These are phyloP conservation scores for Plicaturopsis crispa DNA, from an alignment of 768 basidiomycete genomes.

Conservation along the genomic window DNA sequence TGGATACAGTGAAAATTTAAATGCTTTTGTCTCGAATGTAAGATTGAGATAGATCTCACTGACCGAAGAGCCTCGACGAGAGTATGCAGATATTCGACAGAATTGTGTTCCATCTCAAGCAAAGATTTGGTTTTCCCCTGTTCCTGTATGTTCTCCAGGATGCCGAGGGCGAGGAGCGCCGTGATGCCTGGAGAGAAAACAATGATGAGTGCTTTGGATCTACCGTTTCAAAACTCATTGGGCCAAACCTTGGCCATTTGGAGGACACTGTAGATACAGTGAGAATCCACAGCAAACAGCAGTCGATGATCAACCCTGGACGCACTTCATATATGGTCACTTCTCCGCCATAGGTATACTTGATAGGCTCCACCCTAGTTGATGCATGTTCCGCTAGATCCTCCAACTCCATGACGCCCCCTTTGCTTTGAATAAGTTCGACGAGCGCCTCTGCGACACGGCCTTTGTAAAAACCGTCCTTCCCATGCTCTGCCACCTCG, in stretches of 20 bases:
- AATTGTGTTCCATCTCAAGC: slow-evolving; percentile 83
- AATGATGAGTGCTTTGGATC: neutral
- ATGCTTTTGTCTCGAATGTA: neutral
- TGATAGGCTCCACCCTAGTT: slow-evolving; percentile 82
- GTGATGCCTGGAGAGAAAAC: slow-evolving; percentile 54
- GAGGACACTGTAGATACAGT: slow-evolving; percentile 67
- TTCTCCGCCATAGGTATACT: slow-evolving; percentile 78
- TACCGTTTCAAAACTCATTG: neutral
- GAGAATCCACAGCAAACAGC: neutral
- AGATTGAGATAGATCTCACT: slow-evolving; percentile 12
- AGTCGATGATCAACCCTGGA: neutral
- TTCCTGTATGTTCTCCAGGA: slow-evolving; percentile 80
- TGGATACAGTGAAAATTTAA: slow-evolving; percentile 15
- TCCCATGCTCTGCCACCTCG: slow-evolving; percentile 71
- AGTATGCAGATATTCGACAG: slow-evolving; percentile 79
- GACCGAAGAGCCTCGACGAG: slow-evolving; percentile 82
- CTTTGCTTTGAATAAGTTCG: slow-evolving; percentile 74
- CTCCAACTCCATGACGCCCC: slow-evolving; percentile 91
- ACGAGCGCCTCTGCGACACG: slow-evolving; percentile 85
- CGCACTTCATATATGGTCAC: slow-evolving; percentile 88
- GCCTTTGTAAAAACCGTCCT: slow-evolving; percentile 92
- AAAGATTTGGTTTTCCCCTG: slow-evolving; percentile 64
- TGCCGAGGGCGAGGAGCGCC: slow-evolving; percentile 86
- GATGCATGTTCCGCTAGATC: slow-evolving; percentile 84
- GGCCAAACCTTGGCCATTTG: slow-evolving; percentile 80